Base-by-base conservation (phyloP, 2,329 filamentous ascomycete genomes). In the Fonsecaea nubica region DNA sequence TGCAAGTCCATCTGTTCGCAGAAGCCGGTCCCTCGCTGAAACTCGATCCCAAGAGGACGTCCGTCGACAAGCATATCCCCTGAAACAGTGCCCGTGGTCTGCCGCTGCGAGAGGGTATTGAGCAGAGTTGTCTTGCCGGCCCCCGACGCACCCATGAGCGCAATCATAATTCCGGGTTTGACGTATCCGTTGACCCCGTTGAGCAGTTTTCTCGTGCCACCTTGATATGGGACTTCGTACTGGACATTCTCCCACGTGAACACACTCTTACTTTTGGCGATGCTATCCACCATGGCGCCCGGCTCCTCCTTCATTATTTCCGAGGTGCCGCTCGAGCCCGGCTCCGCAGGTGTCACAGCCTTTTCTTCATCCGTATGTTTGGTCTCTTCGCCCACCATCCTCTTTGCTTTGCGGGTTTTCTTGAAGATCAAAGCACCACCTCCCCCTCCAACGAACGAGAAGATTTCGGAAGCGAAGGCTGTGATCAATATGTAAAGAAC, bases 81-180 rank as follows among this genome's bases (percentile, higher is more conserved):
- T n/a, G 79, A 78, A 2, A 90, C 82, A 10, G 89, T 83, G 64
- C 90, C 89, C 62, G 82, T 83, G 15, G 81, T 88, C 75, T 92
- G 89, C 2, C 92, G 86, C 74, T 93, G 90, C 0, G 91, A 88
- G 1, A 91, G 79, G 0, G 90, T 92, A 76, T 95, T 93, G 18
- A 96, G 82, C 0, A 96, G 80, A 0, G 92, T 95, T 0, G 91
- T 93, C 79, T 96, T 96, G 12, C 92, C 92, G 8, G 92, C 92
- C 52, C 91, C 91, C 3, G 87, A 92, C 1, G 90, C 90, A 62
- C 92, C 92, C 83, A 95, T 92, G 0, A 96, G 81, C 0, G 92
- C 92, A 52, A 92, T 88, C 85, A 96, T 89, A 18, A 90, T 79
- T 18, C 92, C 92, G 0, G 92, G 92, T 74, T 92, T 93, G 1